Conservation (phyloP, 2,329 filamentous ascomycete genomes). For the Westerdykella ornata region DNA sequence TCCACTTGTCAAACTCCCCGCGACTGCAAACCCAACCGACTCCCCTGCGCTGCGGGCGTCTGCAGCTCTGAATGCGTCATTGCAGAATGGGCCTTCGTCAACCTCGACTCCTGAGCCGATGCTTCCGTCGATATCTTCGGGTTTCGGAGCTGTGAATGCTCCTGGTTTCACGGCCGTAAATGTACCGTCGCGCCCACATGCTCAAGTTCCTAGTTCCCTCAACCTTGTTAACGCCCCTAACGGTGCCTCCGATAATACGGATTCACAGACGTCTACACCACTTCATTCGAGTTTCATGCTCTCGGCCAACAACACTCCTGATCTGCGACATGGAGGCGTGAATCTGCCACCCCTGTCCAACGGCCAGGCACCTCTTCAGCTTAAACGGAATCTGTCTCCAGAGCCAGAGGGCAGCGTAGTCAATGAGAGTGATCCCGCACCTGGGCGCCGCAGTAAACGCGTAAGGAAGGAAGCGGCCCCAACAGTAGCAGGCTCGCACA, state of each 20-base stretch:
- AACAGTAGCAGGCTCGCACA: conserved; percentile 91
- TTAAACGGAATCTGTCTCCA: conserved; percentile 66
- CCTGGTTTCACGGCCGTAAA: conserved; percentile 62
- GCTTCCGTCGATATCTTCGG: conserved; percentile 47
- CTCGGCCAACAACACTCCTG: conserved; percentile 59
- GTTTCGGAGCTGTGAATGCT: conserved; percentile 67
- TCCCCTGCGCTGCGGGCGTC: conserved; percentile 60
- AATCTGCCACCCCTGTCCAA: conserved; percentile 47
- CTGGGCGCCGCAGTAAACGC: conserved; percentile 74
- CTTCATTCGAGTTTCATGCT: conserved; percentile 59
- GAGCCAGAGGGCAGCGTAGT: conserved; percentile 52
- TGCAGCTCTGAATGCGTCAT: conserved; percentile 50
- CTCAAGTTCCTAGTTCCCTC: conserved; percentile 39
- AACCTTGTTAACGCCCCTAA: conserved; percentile 53
- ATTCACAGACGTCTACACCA: conserved; percentile 53
- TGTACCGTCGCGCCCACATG: conserved; percentile 27
- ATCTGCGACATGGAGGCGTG: conserved; percentile 50
- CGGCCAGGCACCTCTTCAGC: conserved; percentile 47
- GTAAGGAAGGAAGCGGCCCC: conserved; percentile 72
- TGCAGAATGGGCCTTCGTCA: conserved; percentile 36
- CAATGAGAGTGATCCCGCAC: conserved; percentile 48
- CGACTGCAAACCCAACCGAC: conserved; percentile 49
- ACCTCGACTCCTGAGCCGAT: conserved; percentile 48
- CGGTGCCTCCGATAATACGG: conserved; percentile 47
- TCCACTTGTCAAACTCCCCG: no score